Conservation (phyloP, 2,329 filamentous ascomycete species). For the Fusarium sacchari region DNA sequence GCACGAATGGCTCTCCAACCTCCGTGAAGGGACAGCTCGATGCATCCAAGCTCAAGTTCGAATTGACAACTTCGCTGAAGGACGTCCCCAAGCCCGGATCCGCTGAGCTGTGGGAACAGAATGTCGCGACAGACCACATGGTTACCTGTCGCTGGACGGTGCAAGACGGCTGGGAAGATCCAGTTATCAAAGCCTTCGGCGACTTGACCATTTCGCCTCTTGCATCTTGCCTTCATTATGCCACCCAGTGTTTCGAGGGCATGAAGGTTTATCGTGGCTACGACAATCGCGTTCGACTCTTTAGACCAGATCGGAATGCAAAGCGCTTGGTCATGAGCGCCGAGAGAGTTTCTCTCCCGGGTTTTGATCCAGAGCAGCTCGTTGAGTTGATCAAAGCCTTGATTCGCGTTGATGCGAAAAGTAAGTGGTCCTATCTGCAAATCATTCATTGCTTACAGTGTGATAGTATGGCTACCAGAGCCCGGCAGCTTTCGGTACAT, state of each 20-base stretch:
- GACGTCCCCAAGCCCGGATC: background rate
- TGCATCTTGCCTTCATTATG: background rate
- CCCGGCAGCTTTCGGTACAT: background rate
- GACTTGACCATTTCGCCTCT: background rate
- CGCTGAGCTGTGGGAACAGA: background rate
- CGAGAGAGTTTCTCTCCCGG: background rate
- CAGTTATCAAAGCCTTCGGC: background rate
- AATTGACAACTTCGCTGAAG: background rate
- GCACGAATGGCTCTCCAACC: rapidly evolving
- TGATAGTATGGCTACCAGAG: background rate
- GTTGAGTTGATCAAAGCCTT: background rate
- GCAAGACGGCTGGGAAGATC: background rate
- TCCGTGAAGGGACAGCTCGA: background rate
- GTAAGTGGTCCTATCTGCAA: background rate
- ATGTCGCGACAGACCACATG: background rate
- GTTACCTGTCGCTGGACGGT: background rate
- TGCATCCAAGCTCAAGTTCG: background rate
- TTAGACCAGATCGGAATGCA: background rate
- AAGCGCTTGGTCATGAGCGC: background rate
- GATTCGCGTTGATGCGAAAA: background rate
- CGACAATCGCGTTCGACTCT: background rate
- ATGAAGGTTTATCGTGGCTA: background rate
- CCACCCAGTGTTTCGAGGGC: background rate
- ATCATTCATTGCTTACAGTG: background rate
- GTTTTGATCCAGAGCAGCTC: background rate